Conservation (phyloP, 106 monocot species). For the Dioscorea dumetorum region DNA sequence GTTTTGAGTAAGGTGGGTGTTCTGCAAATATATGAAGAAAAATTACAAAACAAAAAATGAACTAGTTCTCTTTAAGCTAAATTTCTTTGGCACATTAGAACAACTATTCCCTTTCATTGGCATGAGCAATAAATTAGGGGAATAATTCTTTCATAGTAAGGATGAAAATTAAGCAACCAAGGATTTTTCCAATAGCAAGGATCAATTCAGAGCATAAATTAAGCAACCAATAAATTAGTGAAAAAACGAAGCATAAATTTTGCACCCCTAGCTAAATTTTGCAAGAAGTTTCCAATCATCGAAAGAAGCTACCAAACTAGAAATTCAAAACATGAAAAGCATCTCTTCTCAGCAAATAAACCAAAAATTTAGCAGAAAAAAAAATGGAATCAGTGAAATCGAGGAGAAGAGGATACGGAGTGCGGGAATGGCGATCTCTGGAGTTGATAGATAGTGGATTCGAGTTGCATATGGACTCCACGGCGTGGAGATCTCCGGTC, state of each 20-base stretch:
- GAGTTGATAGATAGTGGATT: conserved; percentile 60
- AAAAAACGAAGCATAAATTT: neutral
- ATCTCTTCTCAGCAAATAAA: neutral
- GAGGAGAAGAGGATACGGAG: conserved; percentile 53
- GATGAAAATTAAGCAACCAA: too few relatives aligned
- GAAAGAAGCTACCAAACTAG: neutral
- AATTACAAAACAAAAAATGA: too few relatives aligned
- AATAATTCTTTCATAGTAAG: too few relatives aligned
- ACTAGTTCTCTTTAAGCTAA: too few relatives aligned
- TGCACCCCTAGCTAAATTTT: neutral
- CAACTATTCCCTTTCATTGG: too few relatives aligned
- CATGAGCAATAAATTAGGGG: too few relatives aligned
- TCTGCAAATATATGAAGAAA: too few relatives aligned
- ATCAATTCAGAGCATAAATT: neutral
- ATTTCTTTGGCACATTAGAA: too few relatives aligned
- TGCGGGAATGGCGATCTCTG: conserved; percentile 59
- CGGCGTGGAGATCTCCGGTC: conserved; percentile 32
- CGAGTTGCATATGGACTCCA: conserved; percentile 42
- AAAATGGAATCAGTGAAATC: neutral
- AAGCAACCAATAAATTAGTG: too few relatives aligned
- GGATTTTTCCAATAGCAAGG: too few relatives aligned
- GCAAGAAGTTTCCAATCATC: neutral
- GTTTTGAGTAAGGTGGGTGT: too few relatives aligned
- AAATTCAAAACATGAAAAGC: neutral
- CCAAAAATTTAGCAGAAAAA: neutral